A percentile compares a stretch with the other conserved stretches of the same genome.
phyloP scores from a whole-genome alignment of 805 yeast species.

The Blastobotrys americana region DNA sequence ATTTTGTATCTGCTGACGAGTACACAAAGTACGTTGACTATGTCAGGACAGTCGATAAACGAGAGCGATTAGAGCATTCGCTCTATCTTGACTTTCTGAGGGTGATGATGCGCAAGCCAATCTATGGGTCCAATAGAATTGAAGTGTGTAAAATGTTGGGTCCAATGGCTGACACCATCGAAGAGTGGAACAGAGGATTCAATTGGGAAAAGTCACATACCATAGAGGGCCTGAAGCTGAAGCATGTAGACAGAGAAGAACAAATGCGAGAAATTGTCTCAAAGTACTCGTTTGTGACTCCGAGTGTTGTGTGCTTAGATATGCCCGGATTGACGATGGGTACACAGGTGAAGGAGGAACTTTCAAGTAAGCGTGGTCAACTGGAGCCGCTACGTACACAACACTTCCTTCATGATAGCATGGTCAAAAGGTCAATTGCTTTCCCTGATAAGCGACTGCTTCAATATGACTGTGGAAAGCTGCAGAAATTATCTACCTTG shows the following conservation, averaged over 20 bases:
- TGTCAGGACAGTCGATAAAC: conserved; percentile 43
- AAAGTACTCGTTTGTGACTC: conserved; percentile 77
- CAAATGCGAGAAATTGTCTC: conserved; percentile 15
- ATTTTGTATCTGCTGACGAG: conserved; percentile 31
- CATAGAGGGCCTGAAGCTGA: conserved; percentile 15
- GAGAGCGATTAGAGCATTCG: conserved; percentile 48
- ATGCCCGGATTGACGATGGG: conserved; percentile 33
- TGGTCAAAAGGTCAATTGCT: conserved; percentile 81
- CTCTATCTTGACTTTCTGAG: conserved; percentile 59
- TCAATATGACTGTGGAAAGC: conserved; percentile 94
- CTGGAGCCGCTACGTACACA: conserved; percentile 6
- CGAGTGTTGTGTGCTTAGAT: conserved; percentile 73
- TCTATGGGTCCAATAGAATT: conserved; percentile 58
- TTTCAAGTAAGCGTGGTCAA: background rate
- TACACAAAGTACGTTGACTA: conserved; percentile 55
- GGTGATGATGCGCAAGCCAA: conserved; percentile 54
- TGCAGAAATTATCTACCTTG: conserved; percentile 73
- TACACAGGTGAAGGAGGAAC: conserved; percentile 12
- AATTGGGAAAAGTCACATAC: conserved; percentile 16
- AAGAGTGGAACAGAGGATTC: conserved; percentile 9
- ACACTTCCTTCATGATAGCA: conserved; percentile 69
- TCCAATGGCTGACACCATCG: conserved; percentile 2
- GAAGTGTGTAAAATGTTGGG: conserved; percentile 30
- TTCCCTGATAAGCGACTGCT: conserved; percentile 91
- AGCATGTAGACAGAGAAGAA: conserved; percentile 12